A percentile compares a stretch with the other conserved stretches of the same genome.
phyloP scores from a whole-genome alignment of 352 stramenopile genomes.

The Pythium coloratum region DNA sequence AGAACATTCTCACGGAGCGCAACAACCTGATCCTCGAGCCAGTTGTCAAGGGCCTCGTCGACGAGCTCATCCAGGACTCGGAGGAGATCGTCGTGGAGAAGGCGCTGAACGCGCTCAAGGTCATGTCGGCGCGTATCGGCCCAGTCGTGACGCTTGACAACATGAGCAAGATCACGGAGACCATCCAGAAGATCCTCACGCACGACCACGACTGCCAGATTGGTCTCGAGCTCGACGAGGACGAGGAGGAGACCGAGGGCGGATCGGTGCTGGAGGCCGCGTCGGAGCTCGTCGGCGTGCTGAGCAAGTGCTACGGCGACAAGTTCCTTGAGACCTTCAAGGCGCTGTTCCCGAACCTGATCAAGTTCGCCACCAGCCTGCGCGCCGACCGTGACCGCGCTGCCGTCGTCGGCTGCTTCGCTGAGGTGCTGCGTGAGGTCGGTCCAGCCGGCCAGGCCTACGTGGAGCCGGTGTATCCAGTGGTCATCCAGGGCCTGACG shows the following conservation, averaged over 20 bases:
- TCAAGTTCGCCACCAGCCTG: slow-evolving; percentile 90
- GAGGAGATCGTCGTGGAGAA: slow-evolving; percentile 93
- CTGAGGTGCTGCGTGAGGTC: slow-evolving; percentile 93
- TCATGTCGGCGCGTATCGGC: slow-evolving; percentile 93
- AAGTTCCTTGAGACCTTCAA: slow-evolving; percentile 91
- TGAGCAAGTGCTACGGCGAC: slow-evolving; percentile 93
- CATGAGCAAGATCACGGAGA: slow-evolving; percentile 84
- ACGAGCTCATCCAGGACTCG: slow-evolving; percentile 78
- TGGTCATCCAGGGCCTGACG: slow-evolving; percentile 87
- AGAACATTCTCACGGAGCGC: slow-evolving; percentile 73
- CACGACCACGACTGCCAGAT: slow-evolving; percentile 92
- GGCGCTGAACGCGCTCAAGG: slow-evolving; percentile 94
- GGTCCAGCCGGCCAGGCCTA: slow-evolving; percentile 81
- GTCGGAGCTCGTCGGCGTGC: slow-evolving; percentile 92
- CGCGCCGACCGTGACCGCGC: slow-evolving; percentile 90
- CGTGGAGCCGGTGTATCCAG: slow-evolving; percentile 88
- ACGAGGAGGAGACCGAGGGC: slow-evolving; percentile 93
- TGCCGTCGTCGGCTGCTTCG: slow-evolving; percentile 94
- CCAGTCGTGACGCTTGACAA: slow-evolving; percentile 90
- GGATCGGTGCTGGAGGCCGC: slow-evolving; percentile 93
- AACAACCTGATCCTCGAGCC: slow-evolving; percentile 74
- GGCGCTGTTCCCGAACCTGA: slow-evolving; percentile 89
- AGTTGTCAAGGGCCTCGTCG: slow-evolving; percentile 76
- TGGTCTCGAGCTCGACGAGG: slow-evolving; percentile 76
- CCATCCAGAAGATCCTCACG: slow-evolving; percentile 84